Evolutionary conservation across 805 yeast species (phyloP), one percentile per base, ranked within the genome.

Genomic region (Barnettozyma vustinii): DNA sequence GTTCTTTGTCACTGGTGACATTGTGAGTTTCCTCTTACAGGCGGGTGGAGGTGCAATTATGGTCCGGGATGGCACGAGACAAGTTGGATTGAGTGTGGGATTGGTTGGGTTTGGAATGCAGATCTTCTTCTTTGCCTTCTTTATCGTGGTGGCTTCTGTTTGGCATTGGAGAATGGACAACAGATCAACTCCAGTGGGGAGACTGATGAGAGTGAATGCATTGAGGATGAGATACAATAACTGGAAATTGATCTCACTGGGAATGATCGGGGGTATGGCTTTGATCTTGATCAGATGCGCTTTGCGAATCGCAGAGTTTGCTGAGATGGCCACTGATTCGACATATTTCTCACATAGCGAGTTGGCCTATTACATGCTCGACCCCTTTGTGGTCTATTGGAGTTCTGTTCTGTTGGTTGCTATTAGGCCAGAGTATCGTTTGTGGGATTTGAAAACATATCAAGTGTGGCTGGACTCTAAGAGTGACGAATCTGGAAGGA

Each of bases 201-300:
- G 9, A 1, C 7, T 16, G 9, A 13, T 46, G 9, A 40, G 35
- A n/a, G 4, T 16, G 10, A 41, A 46, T 27, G 30, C 15, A 12
- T 41, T 5, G 26, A 37, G 9, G 12, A n/a, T 30, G 16, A 30
- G 7, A 15, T 30, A 30, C 16, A 21, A 21, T 26, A 36, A 41
- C 7, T 46, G 45, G 42, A 46, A 26, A 15, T 3, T 4, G 5
- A 32, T 46, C 10, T 25, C 37, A 8, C 4, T 15, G 9, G 16
- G 33, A 16, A 15, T 21, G 9, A 23, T 41, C 9, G 18, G 15
- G 7, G 8, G 42, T 20, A 46, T 46, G 49, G 12, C 9, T 4
- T 27, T 46, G 16, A 41, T 46, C 15, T 13, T 41, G 9, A 20
- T n/a, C 9, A 46, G 49, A 41, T 46, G 49, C 41, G n/a, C 40